These are phyloP conservation scores for Pittosporum tobira DNA, from an alignment of 129 eudicot species.

Conservation along the genomic window DNA sequence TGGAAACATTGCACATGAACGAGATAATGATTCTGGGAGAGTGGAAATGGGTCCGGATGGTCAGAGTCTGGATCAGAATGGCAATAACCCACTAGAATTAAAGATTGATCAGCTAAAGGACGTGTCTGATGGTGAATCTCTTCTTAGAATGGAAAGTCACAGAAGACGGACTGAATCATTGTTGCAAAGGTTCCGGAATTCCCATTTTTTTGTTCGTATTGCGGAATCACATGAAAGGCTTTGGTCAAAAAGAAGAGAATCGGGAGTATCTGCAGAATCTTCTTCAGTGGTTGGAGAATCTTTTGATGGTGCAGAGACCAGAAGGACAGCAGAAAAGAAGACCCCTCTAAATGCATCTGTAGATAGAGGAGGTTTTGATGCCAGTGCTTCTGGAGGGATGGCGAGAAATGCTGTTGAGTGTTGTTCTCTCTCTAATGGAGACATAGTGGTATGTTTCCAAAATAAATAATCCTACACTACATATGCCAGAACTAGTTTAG, in stretches of 20 bases:
- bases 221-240: conserved; percentile 77
- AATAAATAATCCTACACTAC: conserved; percentile 3
- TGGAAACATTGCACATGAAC: conserved; percentile 34
- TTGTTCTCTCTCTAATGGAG: conserved; percentile 81
- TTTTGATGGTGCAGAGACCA: conserved; percentile 31
- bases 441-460: conserved; percentile 86
- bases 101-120: conserved; percentile 34
- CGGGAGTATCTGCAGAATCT: conserved; percentile 34
- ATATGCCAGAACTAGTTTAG: not conserved
- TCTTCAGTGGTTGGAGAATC: conserved; percentile 38
- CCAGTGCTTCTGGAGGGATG: conserved; percentile 78
- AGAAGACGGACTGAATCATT: conserved; percentile 68
- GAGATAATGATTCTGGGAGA: conserved; percentile 14
- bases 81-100: conserved; percentile 12
- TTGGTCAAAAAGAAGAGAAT: conserved; percentile 67
- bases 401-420: conserved; percentile 77
- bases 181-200: conserved; percentile 57
- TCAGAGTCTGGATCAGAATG: conserved; percentile 5
- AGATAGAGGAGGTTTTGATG: conserved; percentile 75
- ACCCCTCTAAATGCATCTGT: conserved; percentile 35
- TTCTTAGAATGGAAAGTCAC: conserved; percentile 80
- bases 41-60: conserved; percentile 7
- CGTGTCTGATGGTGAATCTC: conserved; percentile 60
- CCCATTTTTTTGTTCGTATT: conserved; percentile 85
- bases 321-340: conserved; percentile 21